Evolutionary conservation across 352 stramenopile species (phyloP), one percentile per base, ranked within the genome.

Genomic region (Phytophthora cactorum): DNA sequence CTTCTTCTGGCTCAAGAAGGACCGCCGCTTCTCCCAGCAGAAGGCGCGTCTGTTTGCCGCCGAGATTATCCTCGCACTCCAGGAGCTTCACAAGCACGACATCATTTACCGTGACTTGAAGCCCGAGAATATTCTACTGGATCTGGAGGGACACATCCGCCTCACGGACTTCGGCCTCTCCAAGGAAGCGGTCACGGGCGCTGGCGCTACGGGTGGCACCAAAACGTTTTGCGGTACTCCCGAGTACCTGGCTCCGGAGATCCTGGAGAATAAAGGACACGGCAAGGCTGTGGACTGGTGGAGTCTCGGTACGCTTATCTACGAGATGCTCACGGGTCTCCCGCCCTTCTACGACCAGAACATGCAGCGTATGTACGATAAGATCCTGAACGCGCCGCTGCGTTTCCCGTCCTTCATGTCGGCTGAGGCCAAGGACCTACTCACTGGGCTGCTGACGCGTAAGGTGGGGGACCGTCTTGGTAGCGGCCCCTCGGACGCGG

Each of bases 91-190:
- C 86, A 86, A 88, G 66, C 89, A 96, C 77, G 90, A 98, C 77
- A 98, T 99, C 70, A 97, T 99, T 38, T 98, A 99, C 82, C 86
- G 93, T 78, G 96, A 99, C 73, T 82, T 99, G 41, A 99, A 99
- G 82, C 96, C 96, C 2, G 95, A 98, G 72, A 99, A 99, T 79
- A 95, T 98, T 44, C 78, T 97, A 55, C 78, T 98, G 34, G 96
- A 99, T 67, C 78, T 94, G 28, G 91, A 98, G 57, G 96, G 94
- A 46, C 96, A 98, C 82, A 91, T 98, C 56, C 90, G 92, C 46
- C 77, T 99, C 29, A 98, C 96, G 22, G 93, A 98, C 75, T 98
- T 98, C 68, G 96, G 93, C 60, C 88, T 98, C n/a, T 96, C 85
- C 52, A 98, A 98, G 77, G 89, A 97, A 55, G 91, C 89, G 8